phyloP scores from a whole-genome alignment of 495 filamentous ascomycete species.

The Physcia stellaris region DNA sequence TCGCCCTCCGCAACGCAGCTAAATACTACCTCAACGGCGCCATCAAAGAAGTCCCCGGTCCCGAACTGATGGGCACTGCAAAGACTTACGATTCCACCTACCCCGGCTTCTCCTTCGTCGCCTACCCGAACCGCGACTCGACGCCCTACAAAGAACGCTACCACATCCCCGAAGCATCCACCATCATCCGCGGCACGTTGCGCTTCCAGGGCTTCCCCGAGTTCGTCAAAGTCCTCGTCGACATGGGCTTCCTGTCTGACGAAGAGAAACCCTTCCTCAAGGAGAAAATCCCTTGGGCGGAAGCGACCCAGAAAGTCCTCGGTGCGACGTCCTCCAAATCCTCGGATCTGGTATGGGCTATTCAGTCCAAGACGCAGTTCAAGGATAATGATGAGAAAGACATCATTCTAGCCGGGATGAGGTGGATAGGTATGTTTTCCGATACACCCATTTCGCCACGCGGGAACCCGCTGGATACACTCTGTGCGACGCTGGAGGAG shows the following conservation, averaged over 20 bases:
- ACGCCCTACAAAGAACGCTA: background rate
- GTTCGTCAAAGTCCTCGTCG: background rate
- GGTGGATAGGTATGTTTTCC: background rate
- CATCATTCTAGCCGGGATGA: background rate
- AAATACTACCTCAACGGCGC: constrained; percentile 72
- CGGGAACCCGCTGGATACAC: background rate
- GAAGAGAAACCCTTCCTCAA: background rate
- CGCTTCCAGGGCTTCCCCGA: background rate
- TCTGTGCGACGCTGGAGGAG: background rate
- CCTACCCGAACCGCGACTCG: constrained; percentile 62
- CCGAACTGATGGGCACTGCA: constrained; percentile 71
- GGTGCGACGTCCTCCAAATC: background rate
- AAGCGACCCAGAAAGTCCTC: background rate
- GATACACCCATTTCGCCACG: background rate
- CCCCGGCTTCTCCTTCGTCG: constrained; percentile 78
- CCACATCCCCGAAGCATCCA: background rate
- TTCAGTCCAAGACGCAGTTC: background rate
- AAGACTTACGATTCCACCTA: constrained; percentile 81
- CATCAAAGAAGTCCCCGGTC: constrained; percentile 41
- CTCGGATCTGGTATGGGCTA: background rate
- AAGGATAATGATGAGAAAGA: background rate
- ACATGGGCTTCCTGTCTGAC: background rate
- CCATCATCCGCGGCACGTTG: background rate
- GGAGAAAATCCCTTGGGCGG: background rate
- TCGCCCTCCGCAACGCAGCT: constrained; percentile 77